Evolutionary conservation across 2,329 filamentous ascomycete species (phyloP), one percentile per base, ranked within the genome.

Genomic region (Penicillium sp.): DNA sequence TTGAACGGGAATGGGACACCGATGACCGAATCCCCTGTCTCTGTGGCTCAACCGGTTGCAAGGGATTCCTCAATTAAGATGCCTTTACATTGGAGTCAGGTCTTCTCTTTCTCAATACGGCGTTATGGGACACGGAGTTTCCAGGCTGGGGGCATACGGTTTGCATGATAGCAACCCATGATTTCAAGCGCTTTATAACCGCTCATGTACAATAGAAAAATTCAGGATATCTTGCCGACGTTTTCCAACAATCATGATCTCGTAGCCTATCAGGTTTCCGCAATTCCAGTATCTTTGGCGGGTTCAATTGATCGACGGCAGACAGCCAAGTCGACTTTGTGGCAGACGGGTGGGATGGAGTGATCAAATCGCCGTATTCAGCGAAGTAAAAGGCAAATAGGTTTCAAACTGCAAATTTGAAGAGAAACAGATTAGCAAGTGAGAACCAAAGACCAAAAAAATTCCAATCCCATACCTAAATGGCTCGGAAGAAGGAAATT

Each of bases 1-100:
- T 98, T 65, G 92, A 98, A 71, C 85, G 92, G 55, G 92, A 98
- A 68, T 86, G 93, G 58, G 88, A 88, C 57, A 93, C 87, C 53
- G 79, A 88, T 47, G 92, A 98, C 65, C 86, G 92, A 48, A 95
- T 98, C 55, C 92, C 92, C 34, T 98, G 92, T 72, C 80, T 98
- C 34, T 98, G 92, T 66, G 92, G 92, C 43, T 95, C 90, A 29
- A 80, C 89, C 18, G 88, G 87, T 32, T 98, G 92, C 73, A 98
- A 98, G 74, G 92, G 92, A 48, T 98, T 96, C 73, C 85, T 98
- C 68, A 98, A 98, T 69, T 98, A 75, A 78, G 18, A 48, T 8
- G 20, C 18, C 30, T 33, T 15, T 27, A 32, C 34, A 31, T 45
- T 35, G 17, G 15, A 31, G 35, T 35, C 41, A 39, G 28, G 28